phyloP scores from a whole-genome alignment of 805 yeast genomes.

The Sporopachydermia quercuum region DNA sequence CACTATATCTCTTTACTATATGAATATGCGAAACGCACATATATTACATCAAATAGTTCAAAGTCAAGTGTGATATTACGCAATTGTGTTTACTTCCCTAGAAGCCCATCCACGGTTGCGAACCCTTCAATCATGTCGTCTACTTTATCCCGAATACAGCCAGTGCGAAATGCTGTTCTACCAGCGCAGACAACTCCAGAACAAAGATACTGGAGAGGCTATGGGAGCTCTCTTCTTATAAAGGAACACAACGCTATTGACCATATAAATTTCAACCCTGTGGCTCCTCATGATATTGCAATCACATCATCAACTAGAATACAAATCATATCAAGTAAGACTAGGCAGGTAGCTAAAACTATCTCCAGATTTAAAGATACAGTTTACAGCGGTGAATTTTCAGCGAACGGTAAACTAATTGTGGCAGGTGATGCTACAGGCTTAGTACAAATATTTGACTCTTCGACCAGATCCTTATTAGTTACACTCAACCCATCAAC shows the following conservation, averaged over 20 bases:
- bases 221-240: slow-evolving; percentile 70
- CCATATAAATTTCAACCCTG: slow-evolving; percentile 78
- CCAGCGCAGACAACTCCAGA: slow-evolving; percentile 85
- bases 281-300: slow-evolving; percentile 80
- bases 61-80: no score
- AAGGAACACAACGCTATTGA: slow-evolving; percentile 89
- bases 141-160: slow-evolving; percentile 44
- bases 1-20: no score
- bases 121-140: slow-evolving; percentile 79
- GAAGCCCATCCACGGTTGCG: no score
- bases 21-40: no score
- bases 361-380: slow-evolving; percentile 81
- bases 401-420: slow-evolving; percentile 79
- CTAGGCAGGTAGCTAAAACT: slow-evolving; percentile 80
- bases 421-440: slow-evolving; percentile 97
- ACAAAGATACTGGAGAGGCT: slow-evolving; percentile 87
- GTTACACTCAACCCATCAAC: slow-evolving; percentile 72
- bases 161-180: slow-evolving; percentile 55
- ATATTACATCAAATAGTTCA: no score
- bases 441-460: slow-evolving; percentile 78
- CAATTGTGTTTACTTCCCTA: no score
- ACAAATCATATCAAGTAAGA: slow-evolving; percentile 86
- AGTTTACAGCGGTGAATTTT: slow-evolving; percentile 81
- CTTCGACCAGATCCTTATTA: slow-evolving; percentile 57
- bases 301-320: slow-evolving; percentile 84